Conservation (phyloP, 768 basidiomycete genomes). For the Trametes villosa region DNA sequence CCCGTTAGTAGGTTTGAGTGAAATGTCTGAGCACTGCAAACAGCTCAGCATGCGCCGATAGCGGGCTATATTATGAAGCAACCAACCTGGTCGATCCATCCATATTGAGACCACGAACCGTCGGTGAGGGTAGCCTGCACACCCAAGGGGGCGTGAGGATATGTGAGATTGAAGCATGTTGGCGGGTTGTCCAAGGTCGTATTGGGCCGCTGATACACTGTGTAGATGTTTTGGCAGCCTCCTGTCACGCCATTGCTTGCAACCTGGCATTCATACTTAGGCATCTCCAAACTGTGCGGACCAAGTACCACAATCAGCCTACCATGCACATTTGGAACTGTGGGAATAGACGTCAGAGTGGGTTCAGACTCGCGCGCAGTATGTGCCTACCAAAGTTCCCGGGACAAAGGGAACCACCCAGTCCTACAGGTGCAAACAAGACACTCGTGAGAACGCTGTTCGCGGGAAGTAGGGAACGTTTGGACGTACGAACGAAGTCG, state of each 20-base stretch:
- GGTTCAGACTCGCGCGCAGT: not conserved
- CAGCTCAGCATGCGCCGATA: not conserved
- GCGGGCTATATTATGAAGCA: not conserved
- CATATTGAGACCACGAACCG: conserved; percentile 61
- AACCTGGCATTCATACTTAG: conserved; percentile 42
- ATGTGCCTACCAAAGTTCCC: conserved; percentile 51
- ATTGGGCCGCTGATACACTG: conserved; percentile 50
- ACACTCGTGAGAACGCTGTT: conserved; percentile 1
- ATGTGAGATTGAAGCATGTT: conserved; percentile 56
- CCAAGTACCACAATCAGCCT: not conserved
- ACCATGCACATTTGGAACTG: conserved; percentile 76
- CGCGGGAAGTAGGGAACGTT: not conserved
- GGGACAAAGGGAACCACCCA: conserved; percentile 63
- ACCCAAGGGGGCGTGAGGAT: conserved; percentile 45
- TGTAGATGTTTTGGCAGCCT: conserved; percentile 63
- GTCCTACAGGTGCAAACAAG: conserved; percentile 42
- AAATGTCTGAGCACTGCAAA: conserved; percentile 59
- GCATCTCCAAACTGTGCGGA: not conserved
- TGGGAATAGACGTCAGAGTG: not conserved
- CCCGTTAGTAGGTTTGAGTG: conserved; percentile 56
- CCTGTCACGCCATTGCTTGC: conserved; percentile 61
- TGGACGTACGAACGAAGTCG: conserved; percentile 50
- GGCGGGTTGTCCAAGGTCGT: conserved; percentile 39
- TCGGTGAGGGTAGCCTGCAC: conserved; percentile 47
- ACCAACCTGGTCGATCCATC: conserved; percentile 59